Evolutionary conservation across 768 basidiomycete genomes (phyloP), one percentile per base, ranked within the genome.

Genomic region (Leccinellum luteum): DNA sequence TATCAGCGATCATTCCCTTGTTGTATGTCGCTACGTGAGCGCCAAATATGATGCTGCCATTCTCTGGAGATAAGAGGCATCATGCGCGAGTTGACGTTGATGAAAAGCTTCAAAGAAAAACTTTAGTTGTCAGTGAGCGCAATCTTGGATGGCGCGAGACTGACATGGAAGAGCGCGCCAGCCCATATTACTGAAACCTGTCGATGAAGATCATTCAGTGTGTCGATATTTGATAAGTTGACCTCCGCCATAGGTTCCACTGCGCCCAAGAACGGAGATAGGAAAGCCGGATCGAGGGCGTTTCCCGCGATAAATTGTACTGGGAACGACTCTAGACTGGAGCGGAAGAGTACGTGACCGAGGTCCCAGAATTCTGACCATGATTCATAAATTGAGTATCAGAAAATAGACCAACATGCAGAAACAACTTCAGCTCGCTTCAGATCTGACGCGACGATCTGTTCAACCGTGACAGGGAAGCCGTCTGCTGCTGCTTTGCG

Each of bases 261-360:
- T 52, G 23, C 44, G 7, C 25, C 13, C 7, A 68, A 57, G 1
- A 64, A 63, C 7, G 75, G 74, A 6, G 64, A 63, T 21, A 86
- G 74, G 51, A 81, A 72, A 2, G 60, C 56, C 9, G 77, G 69
- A 57, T 85, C 77, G 49, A 88, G 79, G 0, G 69, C 75, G 58
- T 89, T 79, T 1, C 86, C 87, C 14, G 75, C 69, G 15, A 88
- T 52, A 64, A 89, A 88, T 0, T 73, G 67, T 0, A 76, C 81
- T 2, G 83, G 81, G 68, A 84, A 87, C 0, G 78, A 75, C 38
- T 78, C 71, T 0, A 79, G 77, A 0, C 75, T 81, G 4, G 80
- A 76, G 51, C 68, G 31, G 31, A 31, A 12, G 31, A 10, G 31
- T 31, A 12, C 31, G 31, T 31, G 31, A 30, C 30, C 30, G 4